Evolutionary conservation across 495 filamentous ascomycete species (phyloP).

Genomic region (Cercophora scortea): DNA sequence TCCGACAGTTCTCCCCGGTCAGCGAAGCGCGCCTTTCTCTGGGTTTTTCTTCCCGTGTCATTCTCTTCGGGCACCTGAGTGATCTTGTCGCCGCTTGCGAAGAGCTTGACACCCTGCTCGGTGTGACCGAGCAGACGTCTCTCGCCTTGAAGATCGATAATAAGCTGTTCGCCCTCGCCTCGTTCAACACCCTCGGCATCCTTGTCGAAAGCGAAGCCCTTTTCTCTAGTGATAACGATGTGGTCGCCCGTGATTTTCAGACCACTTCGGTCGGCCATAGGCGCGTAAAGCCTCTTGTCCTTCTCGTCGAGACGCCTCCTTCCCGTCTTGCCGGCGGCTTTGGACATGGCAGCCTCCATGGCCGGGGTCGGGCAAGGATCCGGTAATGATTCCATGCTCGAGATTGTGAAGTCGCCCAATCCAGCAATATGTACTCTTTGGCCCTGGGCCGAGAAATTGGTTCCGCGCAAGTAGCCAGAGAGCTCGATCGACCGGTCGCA

Average conservation of each 20-base stretch:
- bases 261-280: constrained; percentile 95
- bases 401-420: constrained; percentile 85
- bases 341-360: constrained; percentile 76
- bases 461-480: constrained; percentile 92
- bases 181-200: constrained; percentile 61
- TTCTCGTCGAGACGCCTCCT: constrained; percentile 82
- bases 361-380: constrained; percentile 94
- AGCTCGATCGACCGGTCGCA: constrained; percentile 85
- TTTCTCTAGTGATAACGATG: constrained; percentile 51
- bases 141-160: constrained; percentile 81
- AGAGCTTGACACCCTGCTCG: constrained; percentile 73
- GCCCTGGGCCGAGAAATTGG: constrained; percentile 82
- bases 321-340: constrained; percentile 68
- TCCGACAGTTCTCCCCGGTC: constrained; percentile 47
- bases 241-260: constrained; percentile 58
- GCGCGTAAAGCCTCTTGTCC: constrained; percentile 89
- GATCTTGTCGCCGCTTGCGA: constrained; percentile 66
- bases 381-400: constrained; percentile 73
- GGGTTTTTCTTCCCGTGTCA: constrained; percentile 62
- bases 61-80: constrained; percentile 52
- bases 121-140: constrained; percentile 74
- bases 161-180: constrained; percentile 86
- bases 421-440: constrained; percentile 89
- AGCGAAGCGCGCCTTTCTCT: constrained; percentile 58
- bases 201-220: constrained; percentile 67